Conservation (phyloP, 2,329 filamentous ascomycete species). For the Laburnicola sp. region DNA sequence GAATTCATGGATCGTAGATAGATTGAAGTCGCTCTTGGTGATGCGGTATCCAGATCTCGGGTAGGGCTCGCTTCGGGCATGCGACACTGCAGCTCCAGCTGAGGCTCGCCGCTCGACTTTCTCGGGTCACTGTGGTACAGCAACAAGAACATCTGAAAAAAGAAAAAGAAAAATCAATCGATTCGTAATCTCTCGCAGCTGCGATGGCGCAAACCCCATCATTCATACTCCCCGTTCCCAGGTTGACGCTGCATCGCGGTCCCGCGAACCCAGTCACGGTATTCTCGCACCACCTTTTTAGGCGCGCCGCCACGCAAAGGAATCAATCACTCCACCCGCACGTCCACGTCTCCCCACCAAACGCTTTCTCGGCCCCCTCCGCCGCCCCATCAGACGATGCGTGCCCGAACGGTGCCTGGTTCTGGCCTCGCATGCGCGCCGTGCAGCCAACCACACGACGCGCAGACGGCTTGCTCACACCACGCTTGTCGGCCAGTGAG, state of each 20-base stretch:
- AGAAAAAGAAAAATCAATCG: too few relatives aligned
- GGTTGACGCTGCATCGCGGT: neutral
- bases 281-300: constrained; percentile 22
- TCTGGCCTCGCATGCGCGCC: neutral
- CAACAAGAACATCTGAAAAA: too few relatives aligned
- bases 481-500: constrained; percentile 5
- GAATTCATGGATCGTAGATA: too few relatives aligned
- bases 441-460: constrained; percentile 12
- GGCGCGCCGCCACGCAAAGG: constrained; percentile 17
- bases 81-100: too few relatives aligned
- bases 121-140: too few relatives aligned
- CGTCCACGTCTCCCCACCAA: constrained; percentile 28
- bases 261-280: constrained; percentile 9
- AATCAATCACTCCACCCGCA: constrained; percentile 10
- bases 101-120: too few relatives aligned
- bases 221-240: too few relatives aligned
- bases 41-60: too few relatives aligned
- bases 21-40: too few relatives aligned
- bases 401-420: neutral
- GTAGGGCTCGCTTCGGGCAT: too few relatives aligned
- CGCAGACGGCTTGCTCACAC: constrained; percentile 7
- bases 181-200: too few relatives aligned
- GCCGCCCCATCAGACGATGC: constrained; percentile 21
- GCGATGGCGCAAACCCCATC: too few relatives aligned
- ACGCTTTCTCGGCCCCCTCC: constrained; percentile 1